phyloP scores from a whole-genome alignment of 2,329 filamentous ascomycete genomes.

The Neofusicoccum kwambonambiense region DNA sequence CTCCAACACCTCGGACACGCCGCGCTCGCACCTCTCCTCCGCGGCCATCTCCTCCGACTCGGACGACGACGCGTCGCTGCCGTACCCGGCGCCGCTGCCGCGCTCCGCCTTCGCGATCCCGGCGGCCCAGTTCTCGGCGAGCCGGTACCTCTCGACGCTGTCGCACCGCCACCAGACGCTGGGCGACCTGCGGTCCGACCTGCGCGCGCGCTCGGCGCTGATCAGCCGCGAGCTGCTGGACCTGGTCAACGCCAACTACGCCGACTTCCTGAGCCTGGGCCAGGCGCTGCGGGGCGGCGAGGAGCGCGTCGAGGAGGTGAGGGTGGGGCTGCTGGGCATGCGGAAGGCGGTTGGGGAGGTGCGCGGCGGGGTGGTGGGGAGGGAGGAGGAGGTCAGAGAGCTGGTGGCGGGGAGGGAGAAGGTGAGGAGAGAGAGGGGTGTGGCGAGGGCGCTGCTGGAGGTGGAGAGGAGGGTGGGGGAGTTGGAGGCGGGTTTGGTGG shows the following conservation, averaged over 20 bases:
- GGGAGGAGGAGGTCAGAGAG: constrained; percentile 61
- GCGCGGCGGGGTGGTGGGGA: constrained; percentile 61
- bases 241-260: constrained; percentile 93
- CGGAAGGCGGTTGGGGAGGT: constrained; percentile 77
- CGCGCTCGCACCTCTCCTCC: neutral
- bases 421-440: constrained; percentile 63
- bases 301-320: constrained; percentile 85
- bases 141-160: constrained; percentile 78
- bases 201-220: constrained; percentile 74
- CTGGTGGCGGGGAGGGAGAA: constrained; percentile 71
- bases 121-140: constrained; percentile 68
- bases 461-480: constrained; percentile 61
- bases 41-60: neutral
- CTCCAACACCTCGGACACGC: constrained; percentile 1
- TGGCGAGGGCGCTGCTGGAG: constrained; percentile 63
- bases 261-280: constrained; percentile 82
- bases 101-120: constrained; percentile 76
- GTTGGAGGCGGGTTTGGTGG: constrained; percentile 59
- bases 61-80: neutral
- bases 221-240: constrained; percentile 87
- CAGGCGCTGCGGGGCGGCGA: constrained; percentile 81
- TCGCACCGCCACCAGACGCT: constrained; percentile 91
- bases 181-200: constrained; percentile 83
- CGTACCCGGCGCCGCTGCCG: constrained; percentile 69
- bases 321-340: constrained; percentile 84